Conservation (phyloP, 148 eudicot genomes). For the Silene uniflora region DNA sequence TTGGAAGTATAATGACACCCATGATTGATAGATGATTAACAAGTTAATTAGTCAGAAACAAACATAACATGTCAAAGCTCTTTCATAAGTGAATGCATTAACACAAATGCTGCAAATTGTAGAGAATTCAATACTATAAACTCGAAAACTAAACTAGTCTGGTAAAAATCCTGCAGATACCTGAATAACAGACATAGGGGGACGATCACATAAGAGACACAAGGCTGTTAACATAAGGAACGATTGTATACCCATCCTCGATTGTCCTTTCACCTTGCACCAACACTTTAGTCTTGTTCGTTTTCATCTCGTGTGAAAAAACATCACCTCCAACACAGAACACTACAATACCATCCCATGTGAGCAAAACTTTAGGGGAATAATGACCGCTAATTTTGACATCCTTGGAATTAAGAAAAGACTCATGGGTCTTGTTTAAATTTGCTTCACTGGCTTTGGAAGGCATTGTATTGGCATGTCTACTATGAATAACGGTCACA, state of each 20-base stretch:
- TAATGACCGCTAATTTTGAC: too few relatives aligned
- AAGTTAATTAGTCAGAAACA: too few relatives aligned
- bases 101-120: neutral
- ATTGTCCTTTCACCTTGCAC: neutral
- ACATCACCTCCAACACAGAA: neutral
- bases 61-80: too few relatives aligned
- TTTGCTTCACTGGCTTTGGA: neutral
- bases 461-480: constrained; percentile 22
- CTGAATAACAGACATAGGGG: neutral
- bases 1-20: too few relatives aligned
- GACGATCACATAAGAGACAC: constrained; percentile 16
- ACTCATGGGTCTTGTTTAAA: neutral
- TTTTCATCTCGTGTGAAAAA: constrained; percentile 14
- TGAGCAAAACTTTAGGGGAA: constrained; percentile 1
- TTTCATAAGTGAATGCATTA: neutral
- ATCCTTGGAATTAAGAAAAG: neutral
- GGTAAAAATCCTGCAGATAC: too few relatives aligned
- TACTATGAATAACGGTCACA: neutral
- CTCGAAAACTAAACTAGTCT: neutral
- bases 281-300: constrained; percentile 13
- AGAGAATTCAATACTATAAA: neutral
- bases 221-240: constrained; percentile 33
- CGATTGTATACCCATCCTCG: neutral
- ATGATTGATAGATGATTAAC: too few relatives aligned
- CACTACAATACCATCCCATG: constrained; percentile 15